A percentile compares a stretch with the other conserved stretches of the same genome.
These are phyloP conservation scores for Penicillium desertorum DNA, from an alignment of 495 filamentous ascomycete species.

Conservation along the genomic window DNA sequence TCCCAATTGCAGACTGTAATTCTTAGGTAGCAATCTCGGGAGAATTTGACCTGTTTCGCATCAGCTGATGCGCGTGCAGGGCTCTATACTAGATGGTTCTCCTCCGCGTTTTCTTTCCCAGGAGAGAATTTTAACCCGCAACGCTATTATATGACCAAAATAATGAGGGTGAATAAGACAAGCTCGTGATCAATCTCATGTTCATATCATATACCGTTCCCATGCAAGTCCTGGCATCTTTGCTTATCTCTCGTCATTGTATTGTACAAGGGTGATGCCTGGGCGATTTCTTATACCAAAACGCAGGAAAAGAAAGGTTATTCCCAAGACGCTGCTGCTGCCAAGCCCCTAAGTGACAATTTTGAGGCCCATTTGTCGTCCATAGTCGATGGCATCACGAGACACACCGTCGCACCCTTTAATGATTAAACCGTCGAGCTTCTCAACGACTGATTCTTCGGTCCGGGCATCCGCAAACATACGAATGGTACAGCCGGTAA, in stretches of 20 bases:
- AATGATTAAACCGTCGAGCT: slow-evolving; percentile 30
- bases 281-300: no score
- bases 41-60: not conserved
- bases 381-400: slow-evolving; percentile 41
- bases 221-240: not conserved
- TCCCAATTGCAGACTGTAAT: not conserved
- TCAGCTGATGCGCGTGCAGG: not conserved
- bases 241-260: not conserved
- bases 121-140: not conserved
- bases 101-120: not conserved
- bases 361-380: slow-evolving; percentile 33
- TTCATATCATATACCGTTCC: not conserved
- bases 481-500: slow-evolving; percentile 40
- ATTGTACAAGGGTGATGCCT: not conserved
- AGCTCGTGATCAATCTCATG: not conserved
- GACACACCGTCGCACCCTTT: slow-evolving; percentile 37
- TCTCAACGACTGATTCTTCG: slow-evolving; percentile 7
- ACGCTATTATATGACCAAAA: not conserved
- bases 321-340: no score
- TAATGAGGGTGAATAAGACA: not conserved
- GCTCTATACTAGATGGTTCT: not conserved
- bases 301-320: no score
- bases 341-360: slow-evolving; percentile 22
- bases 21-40: not conserved
- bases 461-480: slow-evolving; percentile 28